Conservation (phyloP, 768 basidiomycete species). For the Calocybe indica region DNA sequence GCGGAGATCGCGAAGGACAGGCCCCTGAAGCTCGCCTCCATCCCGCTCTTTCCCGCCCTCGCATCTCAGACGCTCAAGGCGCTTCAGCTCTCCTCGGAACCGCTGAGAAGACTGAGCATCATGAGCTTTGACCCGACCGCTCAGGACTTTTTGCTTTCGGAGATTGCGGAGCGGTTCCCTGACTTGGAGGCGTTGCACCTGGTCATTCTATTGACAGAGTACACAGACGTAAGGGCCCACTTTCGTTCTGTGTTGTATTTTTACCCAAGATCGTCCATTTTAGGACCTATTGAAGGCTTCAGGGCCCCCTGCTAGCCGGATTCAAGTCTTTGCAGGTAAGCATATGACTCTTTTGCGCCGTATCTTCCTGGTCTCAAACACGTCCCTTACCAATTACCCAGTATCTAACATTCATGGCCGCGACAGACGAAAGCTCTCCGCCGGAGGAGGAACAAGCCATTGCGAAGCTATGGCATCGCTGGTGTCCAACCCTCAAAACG, state of each 20-base stretch:
- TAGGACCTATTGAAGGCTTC: constrained; percentile 39
- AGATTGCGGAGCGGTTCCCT: constrained; percentile 41
- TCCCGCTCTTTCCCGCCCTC: constrained; percentile 42
- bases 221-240: constrained; percentile 33
- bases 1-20: constrained; percentile 38
- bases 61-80: constrained; percentile 37
- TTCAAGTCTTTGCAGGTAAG: constrained; percentile 36
- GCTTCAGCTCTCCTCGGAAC: constrained; percentile 28
- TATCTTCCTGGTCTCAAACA: not conserved
- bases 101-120: constrained; percentile 46
- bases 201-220: constrained; percentile 46
- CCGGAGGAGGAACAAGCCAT: constrained; percentile 41
- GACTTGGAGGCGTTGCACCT: constrained; percentile 56
- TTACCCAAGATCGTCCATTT: not conserved
- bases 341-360: not conserved
- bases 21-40: constrained; percentile 44
- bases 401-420: constrained; percentile 60
- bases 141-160: constrained; percentile 37
- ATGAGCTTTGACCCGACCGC: constrained; percentile 50
- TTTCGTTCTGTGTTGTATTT: not conserved
- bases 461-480: constrained; percentile 47
- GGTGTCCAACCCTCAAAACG: constrained; percentile 56
- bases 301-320: constrained; percentile 27
- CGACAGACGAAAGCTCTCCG: constrained; percentile 20
- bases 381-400: constrained; percentile 14